Conservation (phyloP, 495 filamentous ascomycete species). For the Copromyces sp. region DNA sequence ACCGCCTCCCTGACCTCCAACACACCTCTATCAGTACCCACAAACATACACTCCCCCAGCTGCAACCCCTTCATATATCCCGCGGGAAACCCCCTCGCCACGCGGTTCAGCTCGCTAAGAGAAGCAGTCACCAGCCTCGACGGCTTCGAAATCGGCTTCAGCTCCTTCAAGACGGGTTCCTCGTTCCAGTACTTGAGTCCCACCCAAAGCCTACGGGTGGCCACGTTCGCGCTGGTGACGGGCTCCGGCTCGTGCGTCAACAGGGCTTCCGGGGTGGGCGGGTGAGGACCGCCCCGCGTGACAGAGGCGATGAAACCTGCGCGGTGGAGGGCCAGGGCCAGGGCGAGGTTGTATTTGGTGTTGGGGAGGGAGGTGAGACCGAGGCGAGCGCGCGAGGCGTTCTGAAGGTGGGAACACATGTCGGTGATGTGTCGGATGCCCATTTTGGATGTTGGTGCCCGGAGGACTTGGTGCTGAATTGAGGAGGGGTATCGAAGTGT, state of each 20-base stretch:
- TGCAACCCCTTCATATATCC: constrained; percentile 61
- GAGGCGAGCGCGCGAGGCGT: constrained; percentile 76
- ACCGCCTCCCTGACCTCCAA: constrained; percentile 82
- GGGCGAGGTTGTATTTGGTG: constrained; percentile 66
- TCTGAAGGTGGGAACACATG: constrained; percentile 89
- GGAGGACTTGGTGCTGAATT: neutral
- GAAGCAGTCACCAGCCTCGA: constrained; percentile 60
- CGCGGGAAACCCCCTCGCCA: constrained; percentile 56
- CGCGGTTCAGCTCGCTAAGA: constrained; percentile 43
- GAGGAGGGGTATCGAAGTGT: neutral
- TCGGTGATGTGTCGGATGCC: constrained; percentile 72
- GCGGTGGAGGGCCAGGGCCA: constrained; percentile 70
- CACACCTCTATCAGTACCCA: constrained; percentile 70
- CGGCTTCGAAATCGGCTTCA: constrained; percentile 65
- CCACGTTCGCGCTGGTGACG: constrained; percentile 68
- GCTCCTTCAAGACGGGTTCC: constrained; percentile 65
- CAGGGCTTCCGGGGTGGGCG: constrained; percentile 47
- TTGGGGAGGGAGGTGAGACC: constrained; percentile 79
- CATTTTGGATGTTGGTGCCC: constrained; percentile 44
- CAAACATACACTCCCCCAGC: constrained; percentile 75
- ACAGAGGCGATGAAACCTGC: constrained; percentile 75
- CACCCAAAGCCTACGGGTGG: constrained; percentile 74
- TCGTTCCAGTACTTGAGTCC: constrained; percentile 91
- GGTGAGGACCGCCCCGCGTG: constrained; percentile 60
- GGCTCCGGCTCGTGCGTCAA: constrained; percentile 38